Base-by-base conservation (phyloP, 1,284 basidiomycete genomes). In the Cutaneotrichosporon sp. region DNA sequence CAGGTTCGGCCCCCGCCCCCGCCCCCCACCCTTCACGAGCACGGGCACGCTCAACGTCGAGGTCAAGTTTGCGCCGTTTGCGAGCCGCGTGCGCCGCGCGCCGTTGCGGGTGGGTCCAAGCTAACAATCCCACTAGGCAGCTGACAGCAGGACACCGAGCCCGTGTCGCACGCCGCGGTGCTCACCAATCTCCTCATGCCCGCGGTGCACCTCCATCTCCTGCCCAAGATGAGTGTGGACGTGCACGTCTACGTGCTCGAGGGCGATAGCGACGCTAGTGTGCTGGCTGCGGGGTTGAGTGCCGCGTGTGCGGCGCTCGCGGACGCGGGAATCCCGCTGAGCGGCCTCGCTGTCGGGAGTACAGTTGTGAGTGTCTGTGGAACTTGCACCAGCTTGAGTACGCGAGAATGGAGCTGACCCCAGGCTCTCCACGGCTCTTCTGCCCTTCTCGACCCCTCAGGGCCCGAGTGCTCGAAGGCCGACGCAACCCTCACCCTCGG, bases 31-130 rank as follows among this genome's bases (percentile, higher is more conserved):
- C 7, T 98, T 93, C 77, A 91, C 85, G 64, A 90, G 95, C 67
- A 88, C 87, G 65, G 95, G 95, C 0, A 87, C 87, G 62, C 80
- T 99, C 60, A 97, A 94, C 65, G 91, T 99, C 3, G 94, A 98
- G 78, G 90, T 97, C 64, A 97, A 98, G 79, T 97, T 95, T 74
- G 86, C 95, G 1, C 95, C 97, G 0, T 99, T 97, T 77, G 91
- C 95, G 6, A 91, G 87, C 68, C 80, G 82, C 29, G 83, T 83
- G 29, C 83, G 95, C 64, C 84, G 89, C 71, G 87, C 89, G 18
- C 95, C 95, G 0, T 86, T 97, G 69, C 88, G 91, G 66, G 95
- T 95, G 77, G 80, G 88, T 78, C 2, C 18, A 13, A 22, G 5
- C 22, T 20, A 46, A n/a, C n/a, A n/a, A n/a, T n/a, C n/a, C n/a